Evolutionary conservation across 441 rosid species (phyloP).

Genomic region (Arabidopsis hybrid): DNA sequence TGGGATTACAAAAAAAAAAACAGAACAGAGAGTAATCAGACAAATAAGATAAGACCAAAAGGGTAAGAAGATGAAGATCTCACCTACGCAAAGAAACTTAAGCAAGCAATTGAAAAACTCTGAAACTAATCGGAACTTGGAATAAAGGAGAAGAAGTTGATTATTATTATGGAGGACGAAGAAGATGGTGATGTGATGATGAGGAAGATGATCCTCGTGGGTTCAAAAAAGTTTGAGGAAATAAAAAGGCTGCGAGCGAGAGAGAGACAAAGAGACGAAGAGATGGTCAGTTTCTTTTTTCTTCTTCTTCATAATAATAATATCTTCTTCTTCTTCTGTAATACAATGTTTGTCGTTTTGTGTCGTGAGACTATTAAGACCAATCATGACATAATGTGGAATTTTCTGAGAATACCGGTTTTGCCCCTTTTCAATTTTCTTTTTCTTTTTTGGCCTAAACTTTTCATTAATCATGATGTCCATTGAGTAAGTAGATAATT

Average conservation of each 20-base stretch:
- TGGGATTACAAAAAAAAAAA: neutral
- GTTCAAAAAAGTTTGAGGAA: neutral
- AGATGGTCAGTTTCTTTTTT: constrained; percentile 28
- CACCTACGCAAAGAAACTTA: constrained; percentile 4
- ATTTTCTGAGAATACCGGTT: neutral
- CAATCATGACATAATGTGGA: constrained; percentile 11
- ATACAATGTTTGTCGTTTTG: constrained; percentile 34
- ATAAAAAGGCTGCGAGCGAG: constrained; percentile 16
- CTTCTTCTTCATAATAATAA: neutral
- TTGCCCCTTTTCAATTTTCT: neutral
- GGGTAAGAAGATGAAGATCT: neutral
- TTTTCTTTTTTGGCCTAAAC: neutral
- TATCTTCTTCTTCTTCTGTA: constrained; percentile 4
- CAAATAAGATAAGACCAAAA: constrained; percentile 8
- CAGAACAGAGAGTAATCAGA: neutral
- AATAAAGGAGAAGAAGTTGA: neutral
- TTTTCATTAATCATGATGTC: no score
- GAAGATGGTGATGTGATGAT: neutral
- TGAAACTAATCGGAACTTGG: neutral
- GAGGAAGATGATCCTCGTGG: neutral
- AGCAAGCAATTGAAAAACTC: neutral
- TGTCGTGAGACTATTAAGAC: constrained; percentile 8
- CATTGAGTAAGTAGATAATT: no score
- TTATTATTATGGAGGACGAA: neutral
- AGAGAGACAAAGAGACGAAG: constrained; percentile 16